Percentiles rank a stretch among this genome's conserved stretches.
Conservation (phyloP, 2,329 filamentous ascomycete genomes). For the Capronia epimyces region DNA sequence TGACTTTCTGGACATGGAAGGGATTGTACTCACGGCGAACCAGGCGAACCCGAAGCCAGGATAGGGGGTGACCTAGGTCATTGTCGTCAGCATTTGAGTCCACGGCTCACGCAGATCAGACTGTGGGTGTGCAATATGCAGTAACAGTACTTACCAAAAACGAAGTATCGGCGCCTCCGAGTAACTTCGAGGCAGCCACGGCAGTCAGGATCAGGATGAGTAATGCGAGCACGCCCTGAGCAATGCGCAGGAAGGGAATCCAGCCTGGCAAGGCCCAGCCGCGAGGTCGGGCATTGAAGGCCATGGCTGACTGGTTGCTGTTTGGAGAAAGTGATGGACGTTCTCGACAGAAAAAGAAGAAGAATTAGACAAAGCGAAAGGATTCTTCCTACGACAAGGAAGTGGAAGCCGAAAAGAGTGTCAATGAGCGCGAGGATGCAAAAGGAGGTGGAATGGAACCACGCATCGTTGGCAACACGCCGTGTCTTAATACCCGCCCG, state of each 20-base stretch:
- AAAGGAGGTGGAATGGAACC: neutral
- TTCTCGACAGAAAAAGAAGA: neutral
- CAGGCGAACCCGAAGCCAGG: conserved; percentile 11
- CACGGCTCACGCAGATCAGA: neutral
- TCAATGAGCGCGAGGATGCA: neutral
- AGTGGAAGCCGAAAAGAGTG: neutral
- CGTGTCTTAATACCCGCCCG: neutral
- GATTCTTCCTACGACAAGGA: too few species aligned
- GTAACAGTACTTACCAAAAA: conserved; percentile 2
- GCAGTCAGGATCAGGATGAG: conserved; percentile 69
- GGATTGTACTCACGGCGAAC: conserved; percentile 7
- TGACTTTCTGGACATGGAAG: neutral
- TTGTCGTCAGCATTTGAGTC: neutral
- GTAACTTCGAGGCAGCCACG: conserved; percentile 3
- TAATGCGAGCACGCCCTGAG: conserved; percentile 62
- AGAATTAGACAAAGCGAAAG: too few species aligned
- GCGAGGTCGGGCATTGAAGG: neutral
- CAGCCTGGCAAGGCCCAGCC: conserved; percentile 5
- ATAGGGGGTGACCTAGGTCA: neutral
- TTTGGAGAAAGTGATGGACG: too few species aligned
- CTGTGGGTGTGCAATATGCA: neutral
- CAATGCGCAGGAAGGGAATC: conserved; percentile 58
- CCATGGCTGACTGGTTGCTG: neutral
- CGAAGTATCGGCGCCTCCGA: neutral
- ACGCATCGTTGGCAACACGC: neutral